Evolutionary conservation across 2,329 filamentous ascomycete genomes (phyloP), one percentile per base, ranked within the genome.

Genomic region (Tolypocladium sp.): DNA sequence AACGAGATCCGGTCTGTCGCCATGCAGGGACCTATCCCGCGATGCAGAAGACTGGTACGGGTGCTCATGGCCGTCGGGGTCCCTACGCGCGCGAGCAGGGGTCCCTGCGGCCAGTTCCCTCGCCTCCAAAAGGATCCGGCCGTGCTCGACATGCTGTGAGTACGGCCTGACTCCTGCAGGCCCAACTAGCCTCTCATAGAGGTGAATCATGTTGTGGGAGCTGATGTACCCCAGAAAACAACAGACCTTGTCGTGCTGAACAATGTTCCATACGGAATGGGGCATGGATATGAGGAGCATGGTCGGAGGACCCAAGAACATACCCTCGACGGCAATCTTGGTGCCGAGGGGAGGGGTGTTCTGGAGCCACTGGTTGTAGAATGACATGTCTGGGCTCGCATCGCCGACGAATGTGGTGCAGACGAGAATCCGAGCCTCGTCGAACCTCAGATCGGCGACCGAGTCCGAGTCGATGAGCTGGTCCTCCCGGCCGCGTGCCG

Each of bases 231-330:
- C 85, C 53, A 88, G 68, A 61, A 85, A 87, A 64, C 82, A 85
- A 70, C 85, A 88, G 27, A 87, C 84, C 66, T 87, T 86, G 63
- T 87, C 84, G 61, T 85, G 82, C 70, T 86, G 82, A 9, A 88
- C 82, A 27, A 86, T 77, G 63, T 81, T 84, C 83, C 84, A 88
- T 17, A 88, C 77, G 6, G 79, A 77, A 59, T 82, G 77, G 4
- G 85, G 84, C 82, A 88, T 87, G 4, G 85, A 87, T 58, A 88
- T 84, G 37, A 88, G 73, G 10, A 88, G 72, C 75, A 87, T 86
- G 0, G 85, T 87, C 1, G 85, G 84, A 0, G 85, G 85, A 0
- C 85, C 85, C 22, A 87, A 73, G 62, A 88, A 88, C 82, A 88
- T 87, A 63, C 84, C 85, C 67, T 88, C 85, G 5, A 88, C 83